A percentile compares a stretch with the other conserved stretches of the same genome.
These are phyloP conservation scores for Zygotorulaspora chibaensis DNA, from an alignment of 805 yeast species.

Conservation along the genomic window DNA sequence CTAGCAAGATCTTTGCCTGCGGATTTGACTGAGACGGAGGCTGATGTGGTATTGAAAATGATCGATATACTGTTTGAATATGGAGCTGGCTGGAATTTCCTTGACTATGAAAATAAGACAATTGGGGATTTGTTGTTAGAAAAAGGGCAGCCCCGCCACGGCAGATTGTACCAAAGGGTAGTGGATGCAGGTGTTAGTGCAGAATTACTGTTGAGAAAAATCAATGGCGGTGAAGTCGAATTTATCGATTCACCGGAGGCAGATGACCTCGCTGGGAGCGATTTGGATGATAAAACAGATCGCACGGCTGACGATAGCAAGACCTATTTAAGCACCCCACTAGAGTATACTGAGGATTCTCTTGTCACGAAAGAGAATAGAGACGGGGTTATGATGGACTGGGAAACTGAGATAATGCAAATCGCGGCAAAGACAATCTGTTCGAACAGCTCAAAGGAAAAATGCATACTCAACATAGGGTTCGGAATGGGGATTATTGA, in stretches of 20 bases:
- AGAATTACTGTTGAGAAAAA: constrained; percentile 70
- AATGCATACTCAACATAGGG: constrained; percentile 74
- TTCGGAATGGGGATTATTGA: constrained; percentile 98
- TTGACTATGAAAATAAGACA: constrained; percentile 66
- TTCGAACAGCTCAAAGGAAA: constrained; percentile 35
- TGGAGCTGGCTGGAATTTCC: constrained; percentile 90
- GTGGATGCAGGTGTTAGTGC: constrained; percentile 90
- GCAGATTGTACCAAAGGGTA: constrained; percentile 44
- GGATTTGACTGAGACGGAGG: constrained; percentile 38
- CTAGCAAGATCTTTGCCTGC: constrained; percentile 50
- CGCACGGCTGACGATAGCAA: constrained; percentile 64
- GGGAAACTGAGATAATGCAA: constrained; percentile 84
- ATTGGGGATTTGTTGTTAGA: constrained; percentile 77
- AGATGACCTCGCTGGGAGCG: constrained; percentile 19
- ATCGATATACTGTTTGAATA: constrained; percentile 65
- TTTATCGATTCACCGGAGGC: constrained; percentile 44
- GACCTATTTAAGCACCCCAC: constrained; percentile 58
- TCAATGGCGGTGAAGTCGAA: constrained; percentile 62
- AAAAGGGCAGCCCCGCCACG: constrained; percentile 39
- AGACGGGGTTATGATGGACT: constrained; percentile 97
- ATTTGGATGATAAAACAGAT: constrained; percentile 41
- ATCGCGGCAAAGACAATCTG: constrained; percentile 75
- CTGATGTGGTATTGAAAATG: constrained; percentile 46
- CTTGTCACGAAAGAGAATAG: constrained; percentile 64
- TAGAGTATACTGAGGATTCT: constrained; percentile 63